Evolutionary conservation across 2,329 filamentous ascomycete species (phyloP).

Genomic region (Nigrospora osmanthi): DNA sequence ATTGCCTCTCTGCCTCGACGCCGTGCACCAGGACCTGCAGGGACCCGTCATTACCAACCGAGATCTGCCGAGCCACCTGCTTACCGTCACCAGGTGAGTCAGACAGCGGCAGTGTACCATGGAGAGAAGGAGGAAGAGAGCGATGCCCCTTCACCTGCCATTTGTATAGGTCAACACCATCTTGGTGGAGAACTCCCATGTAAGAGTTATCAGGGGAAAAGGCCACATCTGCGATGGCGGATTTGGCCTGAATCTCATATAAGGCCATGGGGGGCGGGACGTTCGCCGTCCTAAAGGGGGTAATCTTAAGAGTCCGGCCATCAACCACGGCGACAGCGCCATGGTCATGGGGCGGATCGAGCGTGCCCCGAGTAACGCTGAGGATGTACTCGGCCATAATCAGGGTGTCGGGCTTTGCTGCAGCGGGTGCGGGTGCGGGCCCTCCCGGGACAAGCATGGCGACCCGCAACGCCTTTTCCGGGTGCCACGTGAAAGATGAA

Average conservation of each 20-base stretch:
- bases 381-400: conserved; percentile 62
- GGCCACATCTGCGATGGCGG: conserved; percentile 64
- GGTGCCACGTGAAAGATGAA: conserved; percentile 62
- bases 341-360: conserved; percentile 63
- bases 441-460: conserved; percentile 44
- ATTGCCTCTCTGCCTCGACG: conserved; percentile 20
- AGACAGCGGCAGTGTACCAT: conserved; percentile 29
- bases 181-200: conserved; percentile 65
- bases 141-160: conserved; percentile 57
- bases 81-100: conserved; percentile 14
- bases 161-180: conserved; percentile 59
- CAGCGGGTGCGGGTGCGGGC: conserved; percentile 4
- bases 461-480: conserved; percentile 71
- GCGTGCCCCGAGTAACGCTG: conserved; percentile 59
- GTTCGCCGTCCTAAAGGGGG: conserved; percentile 75
- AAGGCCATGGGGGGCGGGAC: conserved; percentile 90
- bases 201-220: conserved; percentile 57
- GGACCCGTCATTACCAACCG: conserved; percentile 16
- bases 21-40: conserved; percentile 28
- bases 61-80: conserved; percentile 18
- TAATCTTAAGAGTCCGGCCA: conserved; percentile 71
- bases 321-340: conserved; percentile 81
- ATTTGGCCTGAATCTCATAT: conserved; percentile 58
- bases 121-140: conserved; percentile 33
- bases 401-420: conserved; percentile 31